Base-by-base conservation (phyloP, 1,284 basidiomycete genomes). In the Caloboletus inedulis region DNA sequence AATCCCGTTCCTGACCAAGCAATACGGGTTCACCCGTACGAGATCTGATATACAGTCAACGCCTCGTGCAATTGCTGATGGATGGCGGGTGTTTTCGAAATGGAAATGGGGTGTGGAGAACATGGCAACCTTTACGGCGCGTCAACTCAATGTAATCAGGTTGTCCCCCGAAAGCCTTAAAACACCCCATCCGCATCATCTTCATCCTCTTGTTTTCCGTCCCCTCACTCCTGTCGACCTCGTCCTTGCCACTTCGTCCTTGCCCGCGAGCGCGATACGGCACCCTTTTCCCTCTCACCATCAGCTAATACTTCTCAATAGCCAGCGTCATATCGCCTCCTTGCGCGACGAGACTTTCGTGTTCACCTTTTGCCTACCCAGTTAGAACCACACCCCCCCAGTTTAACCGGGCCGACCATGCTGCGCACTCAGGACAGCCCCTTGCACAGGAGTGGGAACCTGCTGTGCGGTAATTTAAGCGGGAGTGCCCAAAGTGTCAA, bases 61-160 rank as follows among this genome's bases (percentile, higher is more conserved):
- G 65, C 62, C 64, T 67, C 64, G 56, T 67, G 62, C 34, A 46
- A 7, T 30, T 47, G 30, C 23, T 62, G 61, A 65, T 67, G 59
- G 46, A 50, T 51, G 57, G 62, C 50, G 2, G 43, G 49, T 18
- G 25, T 23, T 12, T 61, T 65, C 49, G 36, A 59, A 52, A 61
- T 56, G 51, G 64, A 59, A 66, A 61, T 47, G 19, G 44, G 25
- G 51, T 49, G 46, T 58, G 50, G 51, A 49, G 49, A 59, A 40
- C 30, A 34, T 61, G 54, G 51, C 40, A 41, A 47, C 30, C 29
- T 33, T 59, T 58, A 52, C 61, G 60, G 45, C 62, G 44, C 34
- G 41, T 34, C 46, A 52, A 42, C 46, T 49, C 49, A 53, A 55
- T 39, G 30, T 51, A 23, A 49, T 41, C 34, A 10, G 35, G 23